Evolutionary conservation across 1,284 basidiomycete species (phyloP), one percentile per base, ranked within the genome.

Genomic region (Fomitopsis pinicola): DNA sequence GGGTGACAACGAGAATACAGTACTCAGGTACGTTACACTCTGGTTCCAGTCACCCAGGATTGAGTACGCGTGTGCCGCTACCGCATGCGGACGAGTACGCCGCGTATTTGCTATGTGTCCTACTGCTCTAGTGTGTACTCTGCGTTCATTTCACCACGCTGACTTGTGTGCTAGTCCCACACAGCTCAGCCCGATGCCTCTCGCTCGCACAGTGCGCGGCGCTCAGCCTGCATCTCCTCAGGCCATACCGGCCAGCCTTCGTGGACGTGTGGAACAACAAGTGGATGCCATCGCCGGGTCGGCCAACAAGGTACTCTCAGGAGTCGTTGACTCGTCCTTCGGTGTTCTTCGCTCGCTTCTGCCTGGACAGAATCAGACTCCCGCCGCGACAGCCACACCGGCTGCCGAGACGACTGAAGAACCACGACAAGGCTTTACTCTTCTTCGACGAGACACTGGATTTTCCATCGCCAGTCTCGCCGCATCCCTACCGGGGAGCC

Each of bases 321-420:
- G 92, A 22, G 93, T 95, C 42, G 88, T 95, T 57, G 94, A 95
- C 70, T 86, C 91, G 0, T 92, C 84, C 12, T 86, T 95, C 74
- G 89, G 90, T 10, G 90, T 94, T 52, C 78, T 95, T 2, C 83
- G 89, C 17, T 87, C 91, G 0, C 77, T 95, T 19, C 74, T 80
- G 8, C 77, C 76, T 3, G 76, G 72, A 17, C 70, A 69, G 54
- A 61, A 62, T 28, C 67, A 55, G 33, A 33, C n/a, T 6, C 63
- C 50, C 42, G 53, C 52, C 9, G 30, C 59, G 3, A 38, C 69
- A 2, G 64, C 71, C 1, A 71, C 72, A 35, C 59, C 71, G 10
- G 65, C 66, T 17, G 66, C 71, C 62, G 72, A 72, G 57, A 65
- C 73, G 1, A 67, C 71, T 12, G 71, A 73, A 45, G 69, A 75